phyloP scores from a whole-genome alignment of 495 filamentous ascomycete species.

The Cudoniella acicularis region DNA sequence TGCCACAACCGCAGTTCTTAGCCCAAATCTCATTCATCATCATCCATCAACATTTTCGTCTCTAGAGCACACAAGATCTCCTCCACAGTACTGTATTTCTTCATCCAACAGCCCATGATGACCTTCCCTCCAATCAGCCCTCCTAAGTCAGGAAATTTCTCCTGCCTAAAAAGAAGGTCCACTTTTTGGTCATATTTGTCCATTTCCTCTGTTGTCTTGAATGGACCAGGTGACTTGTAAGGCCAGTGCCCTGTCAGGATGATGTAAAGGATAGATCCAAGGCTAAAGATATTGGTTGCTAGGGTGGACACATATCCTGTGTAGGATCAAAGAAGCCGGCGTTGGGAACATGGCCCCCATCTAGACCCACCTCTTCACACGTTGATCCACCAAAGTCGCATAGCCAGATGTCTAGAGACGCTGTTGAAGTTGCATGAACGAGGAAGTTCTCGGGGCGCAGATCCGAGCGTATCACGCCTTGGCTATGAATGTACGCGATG shows the following conservation, averaged over 20 bases:
- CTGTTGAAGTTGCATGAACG: conserved; percentile 34
- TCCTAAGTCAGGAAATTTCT: conserved; percentile 4
- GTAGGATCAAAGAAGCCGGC: conserved; percentile 26
- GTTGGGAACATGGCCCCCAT: conserved; percentile 27
- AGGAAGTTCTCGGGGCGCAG: conserved; percentile 95
- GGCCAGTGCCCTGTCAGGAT: conserved; percentile 33
- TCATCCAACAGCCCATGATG: conserved; percentile 8
- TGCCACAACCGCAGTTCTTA: too few relatives aligned
- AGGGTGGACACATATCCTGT: conserved; percentile 18
- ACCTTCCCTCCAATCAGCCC: conserved; percentile 4
- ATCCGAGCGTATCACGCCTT: conserved; percentile 82
- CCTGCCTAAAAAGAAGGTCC: not conserved
- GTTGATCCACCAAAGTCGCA: conserved; percentile 31
- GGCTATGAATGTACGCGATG: conserved; percentile 73
- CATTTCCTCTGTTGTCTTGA: conserved; percentile 1
- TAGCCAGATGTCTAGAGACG: conserved; percentile 23
- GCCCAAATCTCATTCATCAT: too few relatives aligned
- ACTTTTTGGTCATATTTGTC: conserved; percentile 6
- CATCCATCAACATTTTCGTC: conserved; percentile 1
- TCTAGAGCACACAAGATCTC: conserved; percentile 9
- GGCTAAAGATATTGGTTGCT: conserved; percentile 28
- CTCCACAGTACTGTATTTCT: conserved; percentile 10
- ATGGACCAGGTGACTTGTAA: conserved; percentile 8
- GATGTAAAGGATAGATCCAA: conserved; percentile 29
- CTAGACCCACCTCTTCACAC: conserved; percentile 21